Evolutionary conservation across 2,329 filamentous ascomycete species (phyloP), one percentile per base, ranked within the genome.

Genomic region (Cryphonectria japonica): DNA sequence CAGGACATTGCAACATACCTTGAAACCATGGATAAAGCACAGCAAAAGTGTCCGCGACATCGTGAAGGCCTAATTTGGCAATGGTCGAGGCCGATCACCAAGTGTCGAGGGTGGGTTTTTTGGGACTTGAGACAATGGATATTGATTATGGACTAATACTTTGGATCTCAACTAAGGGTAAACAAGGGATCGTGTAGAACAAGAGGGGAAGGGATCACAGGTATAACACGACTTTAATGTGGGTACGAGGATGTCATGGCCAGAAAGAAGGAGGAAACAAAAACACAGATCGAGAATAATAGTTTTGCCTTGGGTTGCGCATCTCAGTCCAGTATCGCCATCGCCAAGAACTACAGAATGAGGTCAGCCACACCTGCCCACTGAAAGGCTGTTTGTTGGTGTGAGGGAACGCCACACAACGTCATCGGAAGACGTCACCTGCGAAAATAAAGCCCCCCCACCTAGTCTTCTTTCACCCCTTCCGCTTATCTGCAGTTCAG

Each of bases 1-100:
- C n/a, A 59, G 16, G 22, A 37, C 57, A n/a, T 46, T 59, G 60
- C 34, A 14, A 37, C 73, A 66, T 34, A 87, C 87, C 83, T 92
- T 92, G 85, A 93, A 93, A 63, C 92, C 92, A 79, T 94, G 92
- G 66, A 94, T 88, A 78, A 93, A 93, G 78, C 90, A 92, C 9
- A 94, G 84, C 2, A 94, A 81, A 5, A 94, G 79, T 32, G 91
- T 92, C 67, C 84, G 83, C 66, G 82, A 74, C 84, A 85, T 85
- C 8, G 26, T 66, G 60, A 26, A 5, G 19, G 29, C 43, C 63
- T 41, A 19, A 14, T 34, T 5, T 9, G 39, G 63, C 34, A 61
- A 29, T 59, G 14, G n/a, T 34, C 1, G 62, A 3, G 54, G 61
- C 43, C 37, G 68, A 54, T 61, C 14, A 37, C 29, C 39, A 22